These are phyloP conservation scores for Beauveria bassiana DNA, from an alignment of 2,329 filamentous ascomycete species.

Conservation along the genomic window DNA sequence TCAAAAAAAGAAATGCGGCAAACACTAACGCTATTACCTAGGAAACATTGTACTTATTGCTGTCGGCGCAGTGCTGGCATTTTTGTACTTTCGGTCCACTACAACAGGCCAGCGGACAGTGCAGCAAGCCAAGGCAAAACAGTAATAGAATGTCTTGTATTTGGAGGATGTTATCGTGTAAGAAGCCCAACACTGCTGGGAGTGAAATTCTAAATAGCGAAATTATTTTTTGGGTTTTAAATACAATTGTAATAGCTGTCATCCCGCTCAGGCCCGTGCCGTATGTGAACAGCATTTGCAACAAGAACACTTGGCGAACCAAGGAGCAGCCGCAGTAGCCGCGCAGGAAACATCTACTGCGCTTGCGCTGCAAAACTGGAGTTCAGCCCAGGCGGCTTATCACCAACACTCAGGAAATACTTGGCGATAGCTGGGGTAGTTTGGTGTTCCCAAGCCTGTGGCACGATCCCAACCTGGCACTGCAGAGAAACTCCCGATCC, in stretches of 20 bases:
- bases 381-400: too few relatives aligned
- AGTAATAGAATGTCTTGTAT: neutral
- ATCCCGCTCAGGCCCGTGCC: too few relatives aligned
- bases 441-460: neutral
- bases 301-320: too few relatives aligned
- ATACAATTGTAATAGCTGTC: too few relatives aligned
- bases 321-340: too few relatives aligned
- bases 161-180: neutral
- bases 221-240: too few relatives aligned
- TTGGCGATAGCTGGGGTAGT: neutral
- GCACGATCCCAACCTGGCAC: neutral
- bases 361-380: too few relatives aligned
- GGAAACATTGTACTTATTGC: neutral
- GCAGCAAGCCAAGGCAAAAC: neutral
- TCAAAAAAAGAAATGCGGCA: neutral
- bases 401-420: too few relatives aligned
- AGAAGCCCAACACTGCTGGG: neutral
- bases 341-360: too few relatives aligned
- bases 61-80: neutral
- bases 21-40: neutral
- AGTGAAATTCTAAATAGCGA: too few relatives aligned
- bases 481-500: constrained; percentile 19
- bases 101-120: neutral
- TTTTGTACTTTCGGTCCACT: neutral
- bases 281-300: too few relatives aligned